phyloP scores from a whole-genome alignment of 75 land plant genomes.

The Larix kaempferi region DNA sequence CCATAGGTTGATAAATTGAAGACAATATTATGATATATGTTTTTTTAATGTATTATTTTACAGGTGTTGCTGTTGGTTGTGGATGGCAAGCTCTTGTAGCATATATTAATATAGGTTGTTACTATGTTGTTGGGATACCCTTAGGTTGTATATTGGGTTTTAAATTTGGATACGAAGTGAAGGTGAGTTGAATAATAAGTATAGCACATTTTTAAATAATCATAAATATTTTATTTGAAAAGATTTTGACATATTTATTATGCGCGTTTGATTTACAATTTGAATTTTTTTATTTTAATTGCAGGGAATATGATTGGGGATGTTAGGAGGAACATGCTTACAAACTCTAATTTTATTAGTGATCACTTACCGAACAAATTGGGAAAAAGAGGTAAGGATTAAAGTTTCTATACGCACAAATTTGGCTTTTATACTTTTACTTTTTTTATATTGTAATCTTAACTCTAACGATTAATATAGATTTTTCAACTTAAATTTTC shows the following conservation, averaged over 20 bases:
- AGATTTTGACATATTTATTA: no score
- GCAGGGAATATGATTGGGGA: constrained; percentile 58
- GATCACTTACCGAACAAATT: constrained; percentile 35
- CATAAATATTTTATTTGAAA: no score
- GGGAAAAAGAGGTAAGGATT: constrained; percentile 50
- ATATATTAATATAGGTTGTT: constrained; percentile 53
- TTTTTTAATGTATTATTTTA: no score
- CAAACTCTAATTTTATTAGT: constrained; percentile 33
- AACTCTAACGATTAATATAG: no score
- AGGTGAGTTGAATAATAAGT: constrained; percentile 18
- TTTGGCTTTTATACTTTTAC: no score
- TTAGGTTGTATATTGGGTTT: constrained; percentile 61
- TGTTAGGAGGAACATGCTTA: constrained; percentile 38
- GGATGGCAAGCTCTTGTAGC: constrained; percentile 82
- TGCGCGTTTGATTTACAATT: neutral
- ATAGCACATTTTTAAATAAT: no score
- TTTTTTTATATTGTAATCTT: no score
- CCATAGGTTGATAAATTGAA: no score
- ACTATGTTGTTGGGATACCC: constrained; percentile 65
- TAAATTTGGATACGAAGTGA: constrained; percentile 32
- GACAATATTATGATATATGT: no score
- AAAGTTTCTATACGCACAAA: no score
- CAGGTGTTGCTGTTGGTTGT: constrained; percentile 67
- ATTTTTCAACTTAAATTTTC: no score
- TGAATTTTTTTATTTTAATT: neutral